Base-by-base conservation (phyloP, 805 yeast genomes). In the Lipomyces spencermartinsiae region DNA sequence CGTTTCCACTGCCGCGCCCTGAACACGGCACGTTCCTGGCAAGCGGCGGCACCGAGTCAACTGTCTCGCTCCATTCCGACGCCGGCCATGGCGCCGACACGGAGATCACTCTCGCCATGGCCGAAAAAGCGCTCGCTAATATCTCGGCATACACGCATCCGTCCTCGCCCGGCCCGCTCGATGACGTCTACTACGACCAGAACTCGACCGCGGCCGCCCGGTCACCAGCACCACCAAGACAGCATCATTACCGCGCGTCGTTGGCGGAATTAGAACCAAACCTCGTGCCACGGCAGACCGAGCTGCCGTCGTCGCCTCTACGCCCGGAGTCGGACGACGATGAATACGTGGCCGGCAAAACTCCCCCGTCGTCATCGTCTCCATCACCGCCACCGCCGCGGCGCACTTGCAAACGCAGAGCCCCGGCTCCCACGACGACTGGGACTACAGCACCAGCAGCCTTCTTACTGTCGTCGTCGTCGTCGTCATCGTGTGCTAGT, bases 1-100 rank as follows among this genome's bases (percentile, higher is more conserved):
- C 69, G 6, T 66, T 66, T 62, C 65, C 65, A 16, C 25, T 64
- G 2, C 54, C 68, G 2, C 54, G 10, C 4, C 16, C 39, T 31
- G 64, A 51, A 9, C 54, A 14, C 19, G 37, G 59, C 12, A 34
- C 25, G 51, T n/a, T 39, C 33, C 49, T 43, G 49, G 49, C n/a
- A n/a, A 43, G 49, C 22, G 49, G 16, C 16, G 49, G 49, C 3
- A 43, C 49, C 22, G 49, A 43, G 49, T 43, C 49, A 9, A 43
- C 49, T 5, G 49, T 43, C 49, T 43, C 49, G 3, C 49, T 43
- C 49, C 49, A 43, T 43, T 43, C 43, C 9, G 12, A 19, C n/a
- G 49, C 16, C 9, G 8, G 22, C 16, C 49, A 16, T 8, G 19
- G 22, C 49, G 49, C 16, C 16, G 49, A 43, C 3, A 43, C 22